These are phyloP conservation scores for Saccharomycopsis sp. DNA, from an alignment of 805 yeast species.

Conservation along the genomic window DNA sequence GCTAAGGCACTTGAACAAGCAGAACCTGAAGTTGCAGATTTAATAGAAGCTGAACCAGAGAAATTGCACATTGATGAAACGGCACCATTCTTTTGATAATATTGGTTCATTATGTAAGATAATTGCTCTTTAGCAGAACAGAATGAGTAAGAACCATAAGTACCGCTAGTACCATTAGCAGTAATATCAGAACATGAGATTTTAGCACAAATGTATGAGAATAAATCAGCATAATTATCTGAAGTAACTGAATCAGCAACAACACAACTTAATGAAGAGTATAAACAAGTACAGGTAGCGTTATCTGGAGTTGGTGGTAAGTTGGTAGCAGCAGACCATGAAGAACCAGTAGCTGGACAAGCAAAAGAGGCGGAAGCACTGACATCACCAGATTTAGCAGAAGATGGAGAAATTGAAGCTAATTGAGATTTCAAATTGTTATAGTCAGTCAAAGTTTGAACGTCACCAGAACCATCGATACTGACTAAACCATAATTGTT, in stretches of 20 bases:
- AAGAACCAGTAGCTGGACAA: slow-evolving; percentile 51
- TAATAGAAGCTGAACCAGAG: slow-evolving; percentile 57
- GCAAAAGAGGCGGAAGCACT: slow-evolving; percentile 39
- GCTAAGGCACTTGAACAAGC: slow-evolving; percentile 43
- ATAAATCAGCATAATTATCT: slow-evolving; percentile 55
- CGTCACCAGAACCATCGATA: slow-evolving; percentile 39
- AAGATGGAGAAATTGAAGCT: slow-evolving; percentile 45
- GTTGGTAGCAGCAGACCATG: slow-evolving; percentile 62
- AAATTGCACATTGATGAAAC: slow-evolving; percentile 58
- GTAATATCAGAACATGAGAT: slow-evolving; percentile 54
- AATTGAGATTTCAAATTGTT: slow-evolving; percentile 56
- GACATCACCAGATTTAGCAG: slow-evolving; percentile 34
- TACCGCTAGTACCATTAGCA: slow-evolving; percentile 57
- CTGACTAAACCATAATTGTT: slow-evolving; percentile 71
- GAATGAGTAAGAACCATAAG: slow-evolving; percentile 68
- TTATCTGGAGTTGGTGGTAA: slow-evolving; percentile 78
- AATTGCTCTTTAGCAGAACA: slow-evolving; percentile 61
- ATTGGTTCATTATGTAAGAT: slow-evolving; percentile 56
- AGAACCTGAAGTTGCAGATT: slow-evolving; percentile 35
- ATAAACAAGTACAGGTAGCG: slow-evolving; percentile 58
- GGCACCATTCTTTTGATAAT: slow-evolving; percentile 44
- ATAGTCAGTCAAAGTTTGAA: slow-evolving; percentile 57
- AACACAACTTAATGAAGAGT: slow-evolving; percentile 51
- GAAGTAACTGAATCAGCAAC: slow-evolving; percentile 45
- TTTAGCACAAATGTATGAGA: slow-evolving; percentile 48